Percentiles rank a stretch among this genome's conserved stretches.
Evolutionary conservation across 2,329 filamentous ascomycete species (phyloP).

Genomic region (Talaromyces atroroseus): DNA sequence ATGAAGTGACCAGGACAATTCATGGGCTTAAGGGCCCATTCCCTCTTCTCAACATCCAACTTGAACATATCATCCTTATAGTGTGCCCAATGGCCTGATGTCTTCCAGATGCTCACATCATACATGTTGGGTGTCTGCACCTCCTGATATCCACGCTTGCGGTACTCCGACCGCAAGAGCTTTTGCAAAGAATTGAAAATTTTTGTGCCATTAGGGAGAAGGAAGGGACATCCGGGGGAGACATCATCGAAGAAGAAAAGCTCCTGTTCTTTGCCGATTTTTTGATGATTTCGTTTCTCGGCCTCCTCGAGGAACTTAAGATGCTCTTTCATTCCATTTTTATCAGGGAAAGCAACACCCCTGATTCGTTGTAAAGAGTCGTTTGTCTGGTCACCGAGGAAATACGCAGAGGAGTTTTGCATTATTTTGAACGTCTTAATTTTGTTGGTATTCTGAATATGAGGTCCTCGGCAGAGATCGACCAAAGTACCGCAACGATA

Average conservation of each 20-base stretch:
- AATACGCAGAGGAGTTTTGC: constrained; percentile 83
- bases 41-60: constrained; percentile 74
- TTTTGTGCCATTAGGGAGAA: constrained; percentile 83
- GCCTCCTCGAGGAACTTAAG: constrained; percentile 94
- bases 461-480: constrained; percentile 90
- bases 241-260: constrained; percentile 94
- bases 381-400: constrained; percentile 87
- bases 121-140: constrained; percentile 97
- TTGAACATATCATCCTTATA: constrained; percentile 96
- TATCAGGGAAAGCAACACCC: constrained; percentile 93
- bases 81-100: constrained; percentile 87
- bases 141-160: constrained; percentile 88
- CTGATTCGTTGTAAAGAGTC: constrained; percentile 96
- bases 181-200: constrained; percentile 86
- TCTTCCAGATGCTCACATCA: constrained; percentile 89
- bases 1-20: constrained; percentile 95
- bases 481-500: constrained; percentile 92
- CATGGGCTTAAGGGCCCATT: constrained; percentile 90
- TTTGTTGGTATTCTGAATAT: constrained; percentile 86
- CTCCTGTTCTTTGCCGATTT: constrained; percentile 91
- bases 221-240: constrained; percentile 91
- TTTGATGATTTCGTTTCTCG: constrained; percentile 92
- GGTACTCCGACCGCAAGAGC: constrained; percentile 82
- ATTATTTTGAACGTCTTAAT: constrained; percentile 94
- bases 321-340: constrained; percentile 89